Base-by-base conservation (phyloP, 148 eudicot genomes). In the Camellia japonica region DNA sequence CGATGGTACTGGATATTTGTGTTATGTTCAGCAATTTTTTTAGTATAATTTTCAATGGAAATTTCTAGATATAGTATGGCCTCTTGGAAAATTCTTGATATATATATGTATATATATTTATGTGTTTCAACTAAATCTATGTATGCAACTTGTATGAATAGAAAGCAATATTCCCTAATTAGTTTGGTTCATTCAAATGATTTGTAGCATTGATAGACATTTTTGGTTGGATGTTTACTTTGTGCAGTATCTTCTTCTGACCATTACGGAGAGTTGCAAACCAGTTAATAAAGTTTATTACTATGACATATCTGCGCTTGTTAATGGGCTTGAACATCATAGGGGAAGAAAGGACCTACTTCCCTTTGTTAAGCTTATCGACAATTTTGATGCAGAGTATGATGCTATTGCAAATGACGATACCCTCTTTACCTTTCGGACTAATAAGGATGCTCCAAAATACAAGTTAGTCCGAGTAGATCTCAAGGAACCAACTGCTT, bases 391-490 rank as follows among this genome's bases (percentile, higher is more conserved):
- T 43, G 99, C 98, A 81, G 80, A 80, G 62, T 96, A 96, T 81
- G 79, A 82, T 7, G 84, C 76, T 76, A 80, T 96, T 70, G 99
- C 99, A 13, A 93, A 96, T 85, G 98, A 96, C 47, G 92, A 82
- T 67, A 89, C 95, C 3, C 66, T 91, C 13, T 96, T 96, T 80
- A 96, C 98, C 74, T 93, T 96, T 79, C 87, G 77, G 77, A 93
- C 98, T 63, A 96, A 96, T 74, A 93, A 96, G 85, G 85, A 96
- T 81, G 98, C 99, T 81, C 97, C 99, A 20, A 93, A 83, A 80
- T 87, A 96, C 81, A 96, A 96, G 84, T 82, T 96, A 83, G 92
- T 90, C 72, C 91, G 97, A 66, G 91, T 92, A 71, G 97, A 96
- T 85, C 86, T 96, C 69, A 91, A 87, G 71, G 86, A 90, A 70